Evolutionary conservation across 179 eudicot species (phyloP).

Genomic region (Spinacia oleracea): DNA sequence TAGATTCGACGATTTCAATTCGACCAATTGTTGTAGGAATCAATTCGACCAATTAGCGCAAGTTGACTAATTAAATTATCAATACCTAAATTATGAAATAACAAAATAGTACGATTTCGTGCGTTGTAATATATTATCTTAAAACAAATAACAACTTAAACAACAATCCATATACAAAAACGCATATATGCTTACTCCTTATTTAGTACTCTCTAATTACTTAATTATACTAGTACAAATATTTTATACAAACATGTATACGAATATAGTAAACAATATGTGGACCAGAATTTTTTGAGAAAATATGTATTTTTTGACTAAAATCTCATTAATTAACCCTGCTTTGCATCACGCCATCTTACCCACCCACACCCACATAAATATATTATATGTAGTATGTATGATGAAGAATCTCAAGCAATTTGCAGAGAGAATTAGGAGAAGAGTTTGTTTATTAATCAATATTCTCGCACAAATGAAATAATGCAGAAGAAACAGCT

Average conservation of each 20-base stretch:
- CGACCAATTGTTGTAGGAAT: constrained; percentile 3
- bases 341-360: too few species aligned
- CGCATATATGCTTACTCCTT: not conserved
- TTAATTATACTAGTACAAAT: not conserved
- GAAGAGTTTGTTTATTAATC: too few species aligned
- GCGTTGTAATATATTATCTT: not conserved
- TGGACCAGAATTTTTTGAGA: not conserved
- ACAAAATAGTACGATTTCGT: not conserved
- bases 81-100: not conserved
- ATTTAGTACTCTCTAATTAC: not conserved
- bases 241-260: not conserved
- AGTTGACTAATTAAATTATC: constrained; percentile 29
- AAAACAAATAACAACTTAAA: not conserved
- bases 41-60: constrained; percentile 29
- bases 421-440: too few species aligned
- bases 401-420: too few species aligned
- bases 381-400: too few species aligned
- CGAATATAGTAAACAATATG: not conserved
- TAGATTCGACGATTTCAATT: not conserved
- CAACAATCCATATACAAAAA: not conserved
- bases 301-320: not conserved
- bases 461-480: too few species aligned
- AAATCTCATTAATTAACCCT: too few species aligned
- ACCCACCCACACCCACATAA: too few species aligned
- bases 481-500: too few species aligned